These are phyloP conservation scores for Brachypodium distachyon DNA, from an alignment of 202 grass and related monocot genomes.

Conservation along the genomic window DNA sequence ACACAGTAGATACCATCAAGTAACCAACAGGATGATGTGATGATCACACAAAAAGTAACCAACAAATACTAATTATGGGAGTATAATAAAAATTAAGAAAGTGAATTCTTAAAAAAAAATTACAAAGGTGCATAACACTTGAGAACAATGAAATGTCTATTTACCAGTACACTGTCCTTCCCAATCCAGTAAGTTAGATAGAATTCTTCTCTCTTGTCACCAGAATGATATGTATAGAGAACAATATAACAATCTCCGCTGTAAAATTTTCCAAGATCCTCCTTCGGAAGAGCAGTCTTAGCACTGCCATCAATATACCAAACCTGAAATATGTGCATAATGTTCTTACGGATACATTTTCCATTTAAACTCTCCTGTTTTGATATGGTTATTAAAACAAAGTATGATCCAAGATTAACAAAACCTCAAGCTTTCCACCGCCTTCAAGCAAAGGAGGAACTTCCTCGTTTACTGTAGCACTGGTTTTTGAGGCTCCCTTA, in stretches of 20 bases:
- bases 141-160: background rate
- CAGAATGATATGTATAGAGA: slow-evolving; percentile 82
- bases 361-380: background rate
- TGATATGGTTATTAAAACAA: background rate
- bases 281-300: slow-evolving; percentile 65
- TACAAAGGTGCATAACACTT: background rate
- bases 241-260: slow-evolving; percentile 89
- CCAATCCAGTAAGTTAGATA: slow-evolving; percentile 88
- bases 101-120: background rate
- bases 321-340: slow-evolving; percentile 49
- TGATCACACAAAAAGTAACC: background rate
- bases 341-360: slow-evolving; percentile 15
- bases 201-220: slow-evolving; percentile 88
- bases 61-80: background rate
- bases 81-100: background rate
- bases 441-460: slow-evolving; percentile 74
- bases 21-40: background rate
- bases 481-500: slow-evolving; percentile 67
- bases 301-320: slow-evolving; percentile 63
- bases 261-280: slow-evolving; percentile 81
- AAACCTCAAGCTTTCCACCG: slow-evolving; percentile 81
- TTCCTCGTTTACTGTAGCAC: slow-evolving; percentile 48
- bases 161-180: slow-evolving; percentile 64
- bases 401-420: background rate
- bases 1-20: background rate